Evolutionary conservation across 176 grass and related monocot species (phyloP), one percentile per base, ranked within the genome.

Genomic region (Eleusine coracana): DNA sequence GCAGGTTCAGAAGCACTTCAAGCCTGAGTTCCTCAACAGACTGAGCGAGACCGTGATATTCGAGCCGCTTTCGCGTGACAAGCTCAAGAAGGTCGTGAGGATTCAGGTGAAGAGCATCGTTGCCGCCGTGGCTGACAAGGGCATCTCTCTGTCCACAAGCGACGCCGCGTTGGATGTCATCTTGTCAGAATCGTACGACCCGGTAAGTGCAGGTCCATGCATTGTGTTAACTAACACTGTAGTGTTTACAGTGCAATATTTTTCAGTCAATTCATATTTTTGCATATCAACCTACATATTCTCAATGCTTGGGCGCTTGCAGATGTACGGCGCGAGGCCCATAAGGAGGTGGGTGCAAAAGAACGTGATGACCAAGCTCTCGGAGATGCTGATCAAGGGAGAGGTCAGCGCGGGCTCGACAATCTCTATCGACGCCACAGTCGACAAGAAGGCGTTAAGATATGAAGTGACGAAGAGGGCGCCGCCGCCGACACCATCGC

Each of bases 101-200:
- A 75, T 74, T 21, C 92, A 94, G 49, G 87, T 91, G 87, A 87
- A 87, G 38, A 66, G 82, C 48, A 74, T 91, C 7, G 84, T 87
- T 6, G 61, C 68, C 11, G 80, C 84, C 38, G 72, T 89, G 4
- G 69, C 78, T 28, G 87, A 91, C n/a, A 84, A 82, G 76, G 92
- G 89, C 1, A 48, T 94, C 28, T 81, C 85, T 61, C 73, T 96
- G 37, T 56, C 68, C 29, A 44, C 89, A 0, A 88, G 71, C 50
- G 93, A 96, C 65, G 82, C 66, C 38, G 88, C 93, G 2, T 37
- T 92, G 65, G 90, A 86, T 28, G 58, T 97, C 13, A 87, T 97
- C 44, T 55, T 93, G 12, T 85, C 74, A 11, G 70, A 91, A 74
- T 93, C 94, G 17, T 91, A 93, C 14, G 82, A 91, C 39, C 86